These are phyloP conservation scores for Alternaria sp. DNA, from an alignment of 2,329 filamentous ascomycete genomes.

Conservation along the genomic window DNA sequence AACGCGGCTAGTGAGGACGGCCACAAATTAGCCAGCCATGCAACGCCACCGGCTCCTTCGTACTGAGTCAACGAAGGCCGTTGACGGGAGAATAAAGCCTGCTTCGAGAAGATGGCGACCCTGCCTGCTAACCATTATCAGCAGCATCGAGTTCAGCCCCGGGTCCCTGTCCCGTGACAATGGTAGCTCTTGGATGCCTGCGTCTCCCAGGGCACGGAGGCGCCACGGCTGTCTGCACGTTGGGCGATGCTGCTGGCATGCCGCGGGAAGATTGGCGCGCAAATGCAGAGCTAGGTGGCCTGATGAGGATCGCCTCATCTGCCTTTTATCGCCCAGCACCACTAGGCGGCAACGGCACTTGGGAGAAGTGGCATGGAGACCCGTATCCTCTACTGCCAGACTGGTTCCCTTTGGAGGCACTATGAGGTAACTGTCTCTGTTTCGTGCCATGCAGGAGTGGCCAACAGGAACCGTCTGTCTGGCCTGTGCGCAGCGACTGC, in stretches of 20 bases:
- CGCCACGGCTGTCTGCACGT: slow-evolving; percentile 16
- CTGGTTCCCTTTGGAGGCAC: slow-evolving; percentile 2
- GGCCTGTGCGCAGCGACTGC: neutral
- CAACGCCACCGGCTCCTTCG: slow-evolving; percentile 25
- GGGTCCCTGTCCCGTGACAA: slow-evolving; percentile 22
- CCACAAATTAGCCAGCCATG: slow-evolving; percentile 34
- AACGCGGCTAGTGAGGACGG: slow-evolving; percentile 32
- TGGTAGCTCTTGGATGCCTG: slow-evolving; percentile 18
- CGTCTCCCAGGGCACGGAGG: slow-evolving; percentile 18
- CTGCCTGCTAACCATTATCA: slow-evolving; percentile 24
- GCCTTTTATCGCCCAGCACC: slow-evolving; percentile 4
- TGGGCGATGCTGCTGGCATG: slow-evolving; percentile 16
- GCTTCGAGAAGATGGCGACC: slow-evolving; percentile 38
- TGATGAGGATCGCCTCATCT: slow-evolving; percentile 14
- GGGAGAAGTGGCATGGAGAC: neutral
- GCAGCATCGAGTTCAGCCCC: slow-evolving; percentile 10
- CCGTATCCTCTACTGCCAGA: slow-evolving; percentile 2
- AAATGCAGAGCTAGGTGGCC: slow-evolving; percentile 11
- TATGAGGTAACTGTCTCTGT: slow-evolving; percentile 4
- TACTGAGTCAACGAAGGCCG: slow-evolving; percentile 25
- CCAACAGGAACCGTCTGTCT: slow-evolving; percentile 3
- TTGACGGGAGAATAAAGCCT: slow-evolving; percentile 29
- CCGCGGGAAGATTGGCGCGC: slow-evolving; percentile 19
- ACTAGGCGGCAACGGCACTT: slow-evolving; percentile 10
- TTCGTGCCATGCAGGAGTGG: slow-evolving; percentile 8